phyloP scores from a whole-genome alignment of 805 yeast genomes.

The Kregervanrija fluxuum region DNA sequence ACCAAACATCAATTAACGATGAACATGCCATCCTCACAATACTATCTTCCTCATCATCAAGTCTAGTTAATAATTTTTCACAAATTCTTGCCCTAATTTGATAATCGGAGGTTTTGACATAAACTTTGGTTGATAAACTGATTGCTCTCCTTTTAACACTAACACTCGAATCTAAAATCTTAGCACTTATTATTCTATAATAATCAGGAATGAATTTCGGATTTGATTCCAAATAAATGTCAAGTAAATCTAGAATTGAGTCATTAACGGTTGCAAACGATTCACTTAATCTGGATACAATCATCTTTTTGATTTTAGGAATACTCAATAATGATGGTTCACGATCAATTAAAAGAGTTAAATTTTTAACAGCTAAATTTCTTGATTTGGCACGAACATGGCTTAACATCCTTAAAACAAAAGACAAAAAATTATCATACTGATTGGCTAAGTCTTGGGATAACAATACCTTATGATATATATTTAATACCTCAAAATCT shows the following conservation, averaged over 20 bases:
- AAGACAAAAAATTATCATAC: slow-evolving; percentile 46
- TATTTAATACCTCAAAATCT: background rate
- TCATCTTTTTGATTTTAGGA: slow-evolving; percentile 43
- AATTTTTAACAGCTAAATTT: slow-evolving; percentile 58
- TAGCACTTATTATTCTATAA: slow-evolving; percentile 40
- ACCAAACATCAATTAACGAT: slow-evolving; percentile 17
- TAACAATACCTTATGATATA: slow-evolving; percentile 21
- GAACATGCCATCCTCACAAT: slow-evolving; percentile 36
- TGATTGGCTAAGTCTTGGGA: slow-evolving; percentile 28
- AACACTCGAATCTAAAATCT: slow-evolving; percentile 52
- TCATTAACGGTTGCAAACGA: slow-evolving; percentile 67
- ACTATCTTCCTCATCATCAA: slow-evolving; percentile 66
- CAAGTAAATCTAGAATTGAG: slow-evolving; percentile 64
- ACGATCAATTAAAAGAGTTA: slow-evolving; percentile 46
- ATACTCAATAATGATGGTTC: slow-evolving; percentile 46
- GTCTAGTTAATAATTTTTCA: slow-evolving; percentile 43
- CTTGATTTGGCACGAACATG: slow-evolving; percentile 45
- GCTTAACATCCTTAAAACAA: slow-evolving; percentile 41
- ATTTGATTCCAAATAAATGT: slow-evolving; percentile 36
- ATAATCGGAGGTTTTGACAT: slow-evolving; percentile 26
- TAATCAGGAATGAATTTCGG: slow-evolving; percentile 42
- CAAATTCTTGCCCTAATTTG: slow-evolving; percentile 35
- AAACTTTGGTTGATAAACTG: slow-evolving; percentile 43
- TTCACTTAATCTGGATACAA: slow-evolving; percentile 48
- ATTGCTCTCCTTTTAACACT: slow-evolving; percentile 60